Percentiles rank a stretch among this genome's conserved stretches.
Conservation (phyloP, 257 asterid species). For the Penstemon davidsonii region DNA sequence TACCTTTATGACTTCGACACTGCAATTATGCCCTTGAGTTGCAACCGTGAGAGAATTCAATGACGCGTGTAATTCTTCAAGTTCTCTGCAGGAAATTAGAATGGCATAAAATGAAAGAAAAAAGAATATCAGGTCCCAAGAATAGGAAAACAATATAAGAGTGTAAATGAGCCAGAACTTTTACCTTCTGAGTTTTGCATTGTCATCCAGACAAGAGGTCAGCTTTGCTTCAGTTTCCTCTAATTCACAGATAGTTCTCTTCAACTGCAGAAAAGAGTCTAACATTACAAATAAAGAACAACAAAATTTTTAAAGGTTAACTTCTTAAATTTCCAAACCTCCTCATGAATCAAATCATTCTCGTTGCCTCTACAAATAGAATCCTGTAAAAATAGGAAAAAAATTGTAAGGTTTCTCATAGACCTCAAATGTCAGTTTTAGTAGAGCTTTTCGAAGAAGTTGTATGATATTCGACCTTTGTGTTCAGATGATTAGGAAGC, state of each 20-base stretch:
- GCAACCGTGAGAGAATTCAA: constrained; percentile 32
- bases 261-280: constrained; percentile 48
- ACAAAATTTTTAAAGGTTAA: constrained; percentile 3
- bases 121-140: constrained; percentile 15
- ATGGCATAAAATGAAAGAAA: constrained; percentile 22
- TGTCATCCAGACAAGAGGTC: constrained; percentile 60
- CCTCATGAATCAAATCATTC: constrained; percentile 44
- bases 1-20: constrained; percentile 72
- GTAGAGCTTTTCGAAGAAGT: constrained; percentile 24
- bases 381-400: constrained; percentile 45
- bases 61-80: constrained; percentile 52
- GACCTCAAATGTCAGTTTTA: constrained; percentile 6
- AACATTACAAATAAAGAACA: constrained; percentile 23
- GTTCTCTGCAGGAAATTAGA: constrained; percentile 53
- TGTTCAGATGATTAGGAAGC: constrained; percentile 43
- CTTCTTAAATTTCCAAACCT: constrained; percentile 45
- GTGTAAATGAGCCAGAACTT: constrained; percentile 13
- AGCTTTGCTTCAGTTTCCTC: constrained; percentile 68
- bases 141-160: constrained; percentile 14
- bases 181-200: constrained; percentile 73
- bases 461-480: constrained; percentile 42
- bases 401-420: constrained; percentile 23
- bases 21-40: constrained; percentile 43
- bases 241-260: constrained; percentile 58
- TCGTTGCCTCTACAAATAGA: constrained; percentile 33